phyloP scores from a whole-genome alignment of 306 rosid species.

The Luffa aegyptiaca region DNA sequence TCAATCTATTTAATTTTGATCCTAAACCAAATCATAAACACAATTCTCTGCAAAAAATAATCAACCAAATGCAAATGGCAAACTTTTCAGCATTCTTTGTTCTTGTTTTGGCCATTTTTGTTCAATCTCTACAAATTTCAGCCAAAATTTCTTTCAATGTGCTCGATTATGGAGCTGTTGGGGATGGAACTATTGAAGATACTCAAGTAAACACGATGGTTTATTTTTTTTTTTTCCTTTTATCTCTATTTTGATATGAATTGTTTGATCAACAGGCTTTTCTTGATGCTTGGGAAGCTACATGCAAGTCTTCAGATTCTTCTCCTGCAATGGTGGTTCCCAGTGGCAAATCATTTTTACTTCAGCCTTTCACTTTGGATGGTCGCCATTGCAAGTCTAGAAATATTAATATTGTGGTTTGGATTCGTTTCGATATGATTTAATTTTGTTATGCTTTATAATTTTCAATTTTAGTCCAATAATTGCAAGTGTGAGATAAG shows the following conservation, averaged over 20 bases:
- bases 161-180: neutral
- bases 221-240: neutral
- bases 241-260: neutral
- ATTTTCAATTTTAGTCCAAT: too few relatives aligned
- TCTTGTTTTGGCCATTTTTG: neutral
- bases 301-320: neutral
- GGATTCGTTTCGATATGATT: neutral
- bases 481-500: too few relatives aligned
- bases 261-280: neutral
- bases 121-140: neutral
- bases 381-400: neutral
- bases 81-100: neutral
- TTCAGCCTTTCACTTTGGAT: conserved; percentile 1
- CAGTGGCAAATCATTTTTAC: neutral
- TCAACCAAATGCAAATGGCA: neutral
- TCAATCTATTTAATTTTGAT: too few relatives aligned
- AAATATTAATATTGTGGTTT: neutral
- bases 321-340: neutral
- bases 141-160: neutral
- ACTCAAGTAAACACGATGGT: neutral
- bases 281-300: conserved; percentile 5
- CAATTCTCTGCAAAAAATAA: neutral
- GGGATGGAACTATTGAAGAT: neutral
- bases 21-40: neutral
- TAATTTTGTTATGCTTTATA: too few relatives aligned